These are phyloP conservation scores for Haplosporangium sp. DNA, from an alignment of 371 early-diverging fungal genomes.

Conservation along the genomic window DNA sequence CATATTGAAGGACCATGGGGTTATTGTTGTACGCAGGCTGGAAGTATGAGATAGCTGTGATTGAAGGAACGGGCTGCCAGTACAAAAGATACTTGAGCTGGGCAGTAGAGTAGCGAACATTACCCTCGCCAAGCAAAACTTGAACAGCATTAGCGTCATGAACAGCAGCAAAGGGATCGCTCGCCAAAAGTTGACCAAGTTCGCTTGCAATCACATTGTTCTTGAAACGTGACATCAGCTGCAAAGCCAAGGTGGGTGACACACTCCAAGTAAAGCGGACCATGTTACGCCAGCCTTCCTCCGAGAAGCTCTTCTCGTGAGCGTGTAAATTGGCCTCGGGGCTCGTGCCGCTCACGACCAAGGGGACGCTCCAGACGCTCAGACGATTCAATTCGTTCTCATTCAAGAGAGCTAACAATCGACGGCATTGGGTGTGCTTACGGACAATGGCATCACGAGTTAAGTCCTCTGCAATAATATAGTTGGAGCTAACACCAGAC, in stretches of 20 bases:
- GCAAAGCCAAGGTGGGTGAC: constrained; percentile 84
- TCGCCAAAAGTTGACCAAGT: constrained; percentile 72
- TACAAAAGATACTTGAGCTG: constrained; percentile 79
- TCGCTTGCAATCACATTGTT: constrained; percentile 75
- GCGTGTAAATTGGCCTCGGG: constrained; percentile 59
- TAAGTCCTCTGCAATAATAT: constrained; percentile 29
- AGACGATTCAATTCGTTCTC: constrained; percentile 90
- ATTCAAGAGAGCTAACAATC: constrained; percentile 81
- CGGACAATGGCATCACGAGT: constrained; percentile 61
- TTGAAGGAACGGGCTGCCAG: constrained; percentile 95
- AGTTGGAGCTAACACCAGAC: constrained; percentile 34
- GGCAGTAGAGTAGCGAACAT: constrained; percentile 37
- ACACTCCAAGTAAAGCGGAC: constrained; percentile 87
- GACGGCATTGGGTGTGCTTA: constrained; percentile 63
- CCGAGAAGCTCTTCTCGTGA: constrained; percentile 59
- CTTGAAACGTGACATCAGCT: constrained; percentile 80
- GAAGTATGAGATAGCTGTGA: constrained; percentile 87
- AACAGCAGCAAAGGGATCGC: constrained; percentile 77
- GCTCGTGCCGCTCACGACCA: constrained; percentile 49
- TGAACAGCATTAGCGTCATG: constrained; percentile 80
- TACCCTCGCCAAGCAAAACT: constrained; percentile 70
- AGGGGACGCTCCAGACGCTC: constrained; percentile 85
- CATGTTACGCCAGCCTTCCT: constrained; percentile 82
- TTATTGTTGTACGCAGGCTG: constrained; percentile 75
- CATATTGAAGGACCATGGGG: constrained; percentile 93